Evolutionary conservation across 23 red algal genomes (phyloP).

Genomic region (Cyanidioschyzon merolae): DNA sequence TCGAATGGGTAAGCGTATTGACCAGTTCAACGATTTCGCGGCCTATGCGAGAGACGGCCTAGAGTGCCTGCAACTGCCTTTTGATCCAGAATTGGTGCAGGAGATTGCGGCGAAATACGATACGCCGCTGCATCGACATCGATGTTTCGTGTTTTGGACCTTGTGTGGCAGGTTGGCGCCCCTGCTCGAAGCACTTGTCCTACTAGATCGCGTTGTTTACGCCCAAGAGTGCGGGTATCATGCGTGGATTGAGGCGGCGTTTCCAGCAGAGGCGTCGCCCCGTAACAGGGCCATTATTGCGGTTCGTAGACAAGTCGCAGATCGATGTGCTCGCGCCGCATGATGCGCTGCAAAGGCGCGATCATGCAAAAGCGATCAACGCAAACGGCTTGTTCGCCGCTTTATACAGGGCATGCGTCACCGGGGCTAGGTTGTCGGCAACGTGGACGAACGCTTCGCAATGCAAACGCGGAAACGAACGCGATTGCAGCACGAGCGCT

Average conservation of each 20-base stretch:
- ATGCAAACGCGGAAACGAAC: too few relatives aligned
- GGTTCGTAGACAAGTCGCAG: background rate
- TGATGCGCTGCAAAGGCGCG: too few relatives aligned
- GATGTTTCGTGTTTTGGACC: background rate
- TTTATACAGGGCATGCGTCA: too few relatives aligned
- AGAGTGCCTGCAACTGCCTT: background rate
- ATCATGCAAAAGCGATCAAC: too few relatives aligned
- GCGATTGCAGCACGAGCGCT: too few relatives aligned
- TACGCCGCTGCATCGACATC: background rate
- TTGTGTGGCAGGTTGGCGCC: background rate
- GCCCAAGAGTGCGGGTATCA: constrained; percentile 1
- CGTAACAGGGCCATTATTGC: constrained; percentile 3
- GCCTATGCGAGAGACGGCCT: background rate
- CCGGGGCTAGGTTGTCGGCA: too few relatives aligned
- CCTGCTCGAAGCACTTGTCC: background rate
- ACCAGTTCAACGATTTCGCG: background rate
- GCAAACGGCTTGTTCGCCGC: too few relatives aligned
- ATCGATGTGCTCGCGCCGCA: background rate
- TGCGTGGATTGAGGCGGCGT: background rate
- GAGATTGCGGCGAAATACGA: background rate
- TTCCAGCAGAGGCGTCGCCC: background rate
- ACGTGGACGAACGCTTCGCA: too few relatives aligned
- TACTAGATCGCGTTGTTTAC: background rate
- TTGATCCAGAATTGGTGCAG: background rate
- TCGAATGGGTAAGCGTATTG: background rate